Conservation (phyloP, 768 basidiomycete species). For the Pisolithus microcarpus region DNA sequence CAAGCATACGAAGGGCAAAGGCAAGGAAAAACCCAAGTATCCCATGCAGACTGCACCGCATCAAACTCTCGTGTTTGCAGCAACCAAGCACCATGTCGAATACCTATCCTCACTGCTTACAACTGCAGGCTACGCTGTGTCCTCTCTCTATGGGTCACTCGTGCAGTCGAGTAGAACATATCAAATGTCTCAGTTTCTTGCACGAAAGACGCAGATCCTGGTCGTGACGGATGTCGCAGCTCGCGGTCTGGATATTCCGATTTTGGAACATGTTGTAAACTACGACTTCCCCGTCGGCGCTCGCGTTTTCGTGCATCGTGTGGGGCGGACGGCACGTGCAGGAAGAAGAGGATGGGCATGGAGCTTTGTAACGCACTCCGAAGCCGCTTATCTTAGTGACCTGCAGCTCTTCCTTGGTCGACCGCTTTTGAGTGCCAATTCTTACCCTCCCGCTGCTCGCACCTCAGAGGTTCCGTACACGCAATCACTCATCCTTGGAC, state of each 20-base stretch:
- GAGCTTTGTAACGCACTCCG: conserved; percentile 82
- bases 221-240: conserved; percentile 99
- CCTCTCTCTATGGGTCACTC: conserved; percentile 92
- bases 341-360: conserved; percentile 95
- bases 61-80: conserved; percentile 91
- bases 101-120: conserved; percentile 76
- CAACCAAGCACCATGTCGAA: conserved; percentile 98
- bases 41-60: conserved; percentile 59
- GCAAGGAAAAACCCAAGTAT: conserved; percentile 42
- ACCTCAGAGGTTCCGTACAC: conserved; percentile 59
- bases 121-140: conserved; percentile 79
- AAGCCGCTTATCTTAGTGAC: conserved; percentile 87
- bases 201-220: conserved; percentile 69
- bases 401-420: conserved; percentile 87
- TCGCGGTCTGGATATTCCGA: conserved; percentile 94
- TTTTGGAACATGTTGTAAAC: conserved; percentile 94
- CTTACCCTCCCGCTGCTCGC: conserved; percentile 25
- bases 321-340: conserved; percentile 93
- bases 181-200: conserved; percentile 88
- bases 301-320: conserved; percentile 91
- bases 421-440: conserved; percentile 48
- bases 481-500: conserved; percentile 70
- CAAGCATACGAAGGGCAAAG: conserved; percentile 41
- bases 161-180: conserved; percentile 84
- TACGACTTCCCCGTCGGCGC: conserved; percentile 97